phyloP scores from a whole-genome alignment of 306 rosid species.

The Albizia julibrissin region DNA sequence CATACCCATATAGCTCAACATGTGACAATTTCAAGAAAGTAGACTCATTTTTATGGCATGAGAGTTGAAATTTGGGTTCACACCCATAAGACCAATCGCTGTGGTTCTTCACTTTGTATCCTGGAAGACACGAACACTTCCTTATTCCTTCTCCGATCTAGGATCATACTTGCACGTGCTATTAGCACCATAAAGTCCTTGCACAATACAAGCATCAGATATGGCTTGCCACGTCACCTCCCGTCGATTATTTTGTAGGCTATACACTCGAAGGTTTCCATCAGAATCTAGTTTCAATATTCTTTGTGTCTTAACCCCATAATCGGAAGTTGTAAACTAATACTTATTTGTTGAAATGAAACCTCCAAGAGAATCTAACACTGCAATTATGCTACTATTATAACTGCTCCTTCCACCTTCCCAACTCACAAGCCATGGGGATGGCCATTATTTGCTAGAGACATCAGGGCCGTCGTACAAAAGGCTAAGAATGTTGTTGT shows the following conservation, averaged over 20 bases:
- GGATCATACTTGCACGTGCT: slow-evolving; percentile 27
- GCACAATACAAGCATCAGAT: background rate
- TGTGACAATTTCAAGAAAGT: background rate
- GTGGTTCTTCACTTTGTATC: background rate
- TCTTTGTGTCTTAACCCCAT: background rate
- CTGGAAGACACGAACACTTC: slow-evolving; percentile 1
- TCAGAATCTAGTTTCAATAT: background rate
- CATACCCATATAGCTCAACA: slow-evolving; percentile 30
- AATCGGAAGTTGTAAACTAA: no score
- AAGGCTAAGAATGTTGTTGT: slow-evolving; percentile 30
- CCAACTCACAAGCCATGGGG: background rate
- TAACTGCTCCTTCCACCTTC: background rate
- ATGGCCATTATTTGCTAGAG: slow-evolving; percentile 32
- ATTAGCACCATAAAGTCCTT: slow-evolving; percentile 40
- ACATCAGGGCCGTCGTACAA: slow-evolving; percentile 1
- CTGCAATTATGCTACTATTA: background rate
- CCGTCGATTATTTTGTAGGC: background rate
- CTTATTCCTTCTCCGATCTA: no score
- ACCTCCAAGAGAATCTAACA: background rate
- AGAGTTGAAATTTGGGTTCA: slow-evolving; percentile 27
- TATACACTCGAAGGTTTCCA: background rate
- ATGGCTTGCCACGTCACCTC: slow-evolving; percentile 38
- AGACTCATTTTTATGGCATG: slow-evolving; percentile 10
- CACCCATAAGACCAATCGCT: slow-evolving; percentile 37
- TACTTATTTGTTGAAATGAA: background rate